Base-by-base conservation (phyloP, 208 protist species). In the Trypanosoma lewisi region DNA sequence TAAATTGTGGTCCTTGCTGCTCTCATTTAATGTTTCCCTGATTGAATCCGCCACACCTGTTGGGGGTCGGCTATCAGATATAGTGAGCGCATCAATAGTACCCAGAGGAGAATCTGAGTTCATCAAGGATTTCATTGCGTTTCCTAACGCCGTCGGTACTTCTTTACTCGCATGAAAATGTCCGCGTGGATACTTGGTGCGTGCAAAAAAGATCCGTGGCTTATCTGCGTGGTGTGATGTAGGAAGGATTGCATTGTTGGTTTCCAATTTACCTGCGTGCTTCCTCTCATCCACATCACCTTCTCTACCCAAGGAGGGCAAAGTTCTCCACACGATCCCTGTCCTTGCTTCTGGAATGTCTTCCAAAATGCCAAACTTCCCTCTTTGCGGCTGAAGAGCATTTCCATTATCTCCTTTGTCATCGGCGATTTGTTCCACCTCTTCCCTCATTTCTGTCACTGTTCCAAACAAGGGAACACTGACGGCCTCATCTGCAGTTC, bases 401-500 rank as follows among this genome's bases (percentile, higher is more conserved):
- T 39, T 8, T n/a, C 19, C 39, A 28, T 31, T 31, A 21, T 30
- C 30, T 41, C 16, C 44, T 2, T n/a, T 49, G 7, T 21, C 7
- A 14, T 33, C 25, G 8, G 7, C 34, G 19, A 33, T 21, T 5
- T 5, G 21, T 30, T 16, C 17, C 19, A 30, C 25, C 8, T 48
- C 2, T 28, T 30, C 34, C 19, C 8, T 19, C 25, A 31, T 45
- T 2, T 61, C 27, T 3, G 47, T 30, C 14, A 27, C 0, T 19
- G 19, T n/a, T 4, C 47, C 44, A 7, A 67, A 1, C 33, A 73
- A 31, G 5, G 67, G 67, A 6, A 73, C 27, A 7, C 41, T 23
- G 11, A 67, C 59, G 30, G 51, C 36, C 27, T 73, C 58, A 47
- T 66, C 52, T 0, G 42, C 4, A 5, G 50, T 49, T 62, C 49